These are phyloP conservation scores for Penicillium malachiteum DNA, from an alignment of 495 filamentous ascomycete genomes.

Conservation along the genomic window DNA sequence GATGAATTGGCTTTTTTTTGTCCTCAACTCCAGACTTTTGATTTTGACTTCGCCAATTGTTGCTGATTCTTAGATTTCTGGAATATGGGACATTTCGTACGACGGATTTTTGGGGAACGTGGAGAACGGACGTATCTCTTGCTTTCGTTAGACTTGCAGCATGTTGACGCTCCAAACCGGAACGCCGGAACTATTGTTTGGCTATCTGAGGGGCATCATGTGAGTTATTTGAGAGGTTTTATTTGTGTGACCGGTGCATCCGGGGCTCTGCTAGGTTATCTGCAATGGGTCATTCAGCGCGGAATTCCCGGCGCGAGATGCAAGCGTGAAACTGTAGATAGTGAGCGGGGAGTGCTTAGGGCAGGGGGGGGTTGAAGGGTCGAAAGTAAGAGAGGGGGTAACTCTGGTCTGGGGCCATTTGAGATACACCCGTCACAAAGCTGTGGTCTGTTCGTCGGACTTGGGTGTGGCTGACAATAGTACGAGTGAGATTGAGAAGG, in stretches of 20 bases:
- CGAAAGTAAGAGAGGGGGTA: background rate
- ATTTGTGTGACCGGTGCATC: conserved; percentile 7
- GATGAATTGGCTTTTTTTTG: background rate
- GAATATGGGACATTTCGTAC: background rate
- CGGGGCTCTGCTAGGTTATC: conserved; percentile 11
- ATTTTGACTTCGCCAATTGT: background rate
- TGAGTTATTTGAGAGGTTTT: conserved; percentile 8
- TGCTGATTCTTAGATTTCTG: background rate
- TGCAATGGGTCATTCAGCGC: conserved; percentile 15
- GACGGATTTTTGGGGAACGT: background rate
- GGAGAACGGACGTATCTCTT: background rate
- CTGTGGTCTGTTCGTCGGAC: conserved; percentile 4
- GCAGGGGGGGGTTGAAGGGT: background rate
- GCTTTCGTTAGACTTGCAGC: background rate
- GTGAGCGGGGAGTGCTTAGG: background rate
- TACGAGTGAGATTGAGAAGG: no score
- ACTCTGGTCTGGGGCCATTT: background rate
- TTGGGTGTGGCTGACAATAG: conserved; percentile 10
- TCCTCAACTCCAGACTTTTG: background rate
- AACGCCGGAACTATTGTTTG: conserved; percentile 18
- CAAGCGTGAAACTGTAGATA: conserved; percentile 11
- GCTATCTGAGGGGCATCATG: conserved; percentile 8
- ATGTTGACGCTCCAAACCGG: conserved; percentile 11
- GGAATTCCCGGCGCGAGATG: conserved; percentile 12
- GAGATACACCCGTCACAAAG: conserved; percentile 4